phyloP scores from a whole-genome alignment of 352 stramenopile genomes.

The Phytophthora pistaciae region DNA sequence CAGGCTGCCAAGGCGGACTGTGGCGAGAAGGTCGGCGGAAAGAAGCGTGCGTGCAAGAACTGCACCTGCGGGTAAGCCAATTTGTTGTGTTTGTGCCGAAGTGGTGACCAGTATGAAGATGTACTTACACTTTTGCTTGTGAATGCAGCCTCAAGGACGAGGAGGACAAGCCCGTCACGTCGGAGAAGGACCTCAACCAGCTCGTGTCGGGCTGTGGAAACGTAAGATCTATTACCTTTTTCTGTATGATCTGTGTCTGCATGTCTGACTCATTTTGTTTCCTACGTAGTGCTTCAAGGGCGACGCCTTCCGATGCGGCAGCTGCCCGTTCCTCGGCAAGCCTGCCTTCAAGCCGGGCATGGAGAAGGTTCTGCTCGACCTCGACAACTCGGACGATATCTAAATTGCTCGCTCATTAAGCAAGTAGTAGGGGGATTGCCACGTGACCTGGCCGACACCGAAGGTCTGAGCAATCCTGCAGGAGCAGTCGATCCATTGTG shows the following conservation, averaged over 20 bases:
- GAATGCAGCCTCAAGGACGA: conserved; percentile 69
- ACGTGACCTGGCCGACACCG: not conserved
- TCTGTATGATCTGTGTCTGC: not conserved
- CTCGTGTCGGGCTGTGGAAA: conserved; percentile 89
- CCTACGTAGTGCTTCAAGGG: conserved; percentile 93
- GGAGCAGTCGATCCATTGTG: conserved; percentile 17
- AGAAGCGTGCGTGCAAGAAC: conserved; percentile 96
- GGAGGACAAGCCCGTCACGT: conserved; percentile 77
- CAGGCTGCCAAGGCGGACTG: conserved; percentile 76
- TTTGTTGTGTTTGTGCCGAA: not conserved
- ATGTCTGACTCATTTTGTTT: conserved; percentile 29
- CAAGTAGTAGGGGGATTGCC: conserved; percentile 10
- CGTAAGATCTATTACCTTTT: conserved; percentile 41
- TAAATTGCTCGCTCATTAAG: conserved; percentile 33
- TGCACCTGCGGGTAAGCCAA: conserved; percentile 94
- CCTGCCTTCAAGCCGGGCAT: conserved; percentile 96
- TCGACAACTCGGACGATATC: conserved; percentile 84
- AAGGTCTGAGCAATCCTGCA: conserved; percentile 6
- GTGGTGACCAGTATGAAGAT: not conserved
- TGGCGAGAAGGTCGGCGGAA: conserved; percentile 85
- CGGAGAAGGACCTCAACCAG: conserved; percentile 74
- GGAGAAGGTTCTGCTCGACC: conserved; percentile 87
- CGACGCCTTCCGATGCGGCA: conserved; percentile 97
- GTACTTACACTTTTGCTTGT: not conserved
- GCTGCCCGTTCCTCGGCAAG: conserved; percentile 96